These are phyloP conservation scores for Metschnikowia rubicola DNA, from an alignment of 805 yeast genomes.

Conservation along the genomic window DNA sequence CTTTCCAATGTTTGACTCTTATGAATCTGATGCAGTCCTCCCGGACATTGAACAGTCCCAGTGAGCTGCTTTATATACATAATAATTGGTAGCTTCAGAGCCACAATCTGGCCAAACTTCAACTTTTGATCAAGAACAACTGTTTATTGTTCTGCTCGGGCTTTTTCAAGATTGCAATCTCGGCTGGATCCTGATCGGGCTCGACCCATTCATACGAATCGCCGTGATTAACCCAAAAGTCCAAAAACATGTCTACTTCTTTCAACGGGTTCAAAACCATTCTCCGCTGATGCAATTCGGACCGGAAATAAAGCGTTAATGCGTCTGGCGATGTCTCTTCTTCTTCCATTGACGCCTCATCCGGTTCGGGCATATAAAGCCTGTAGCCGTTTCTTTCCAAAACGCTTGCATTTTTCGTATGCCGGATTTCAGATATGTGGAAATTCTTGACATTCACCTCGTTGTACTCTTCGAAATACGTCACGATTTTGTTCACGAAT, in stretches of 20 bases:
- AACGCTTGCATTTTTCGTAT: background rate
- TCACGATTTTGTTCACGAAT: slow-evolving; percentile 31
- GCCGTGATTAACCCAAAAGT: slow-evolving; percentile 47
- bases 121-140: no score
- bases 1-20: no score
- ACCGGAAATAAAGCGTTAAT: slow-evolving; percentile 7
- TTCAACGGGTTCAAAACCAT: slow-evolving; percentile 24
- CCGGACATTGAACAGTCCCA: no score
- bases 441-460: slow-evolving; percentile 40
- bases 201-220: slow-evolving; percentile 87
- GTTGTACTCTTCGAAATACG: slow-evolving; percentile 40
- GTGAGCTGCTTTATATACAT: no score
- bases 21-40: no score
- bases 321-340: background rate
- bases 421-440: slow-evolving; percentile 21
- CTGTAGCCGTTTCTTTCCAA: slow-evolving; percentile 11
- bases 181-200: slow-evolving; percentile 87
- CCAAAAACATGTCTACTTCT: slow-evolving; percentile 35
- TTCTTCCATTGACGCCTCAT: background rate
- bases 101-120: no score
- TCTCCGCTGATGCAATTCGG: slow-evolving; percentile 11
- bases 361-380: slow-evolving; percentile 7
- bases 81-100: no score
- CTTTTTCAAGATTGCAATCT: slow-evolving; percentile 16
- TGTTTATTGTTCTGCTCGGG: background rate